phyloP scores from a whole-genome alignment of 2,329 filamentous ascomycete genomes.

The Scedosporium apiospermum region DNA sequence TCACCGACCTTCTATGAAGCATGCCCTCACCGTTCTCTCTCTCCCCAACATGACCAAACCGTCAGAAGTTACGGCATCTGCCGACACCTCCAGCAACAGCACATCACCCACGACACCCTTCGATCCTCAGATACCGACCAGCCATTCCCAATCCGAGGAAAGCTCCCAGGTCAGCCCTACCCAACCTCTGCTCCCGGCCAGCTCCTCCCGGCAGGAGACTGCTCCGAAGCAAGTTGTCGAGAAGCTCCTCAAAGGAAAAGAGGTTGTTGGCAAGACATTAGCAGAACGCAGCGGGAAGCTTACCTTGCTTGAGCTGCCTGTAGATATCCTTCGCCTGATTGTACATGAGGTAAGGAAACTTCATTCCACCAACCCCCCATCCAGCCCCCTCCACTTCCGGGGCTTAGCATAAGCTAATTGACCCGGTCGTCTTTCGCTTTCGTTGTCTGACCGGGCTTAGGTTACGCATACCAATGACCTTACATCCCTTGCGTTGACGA shows the following conservation, averaged over 20 bases:
- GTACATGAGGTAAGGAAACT: constrained; percentile 56
- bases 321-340: constrained; percentile 70
- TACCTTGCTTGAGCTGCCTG: constrained; percentile 62
- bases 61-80: background rate
- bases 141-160: background rate
- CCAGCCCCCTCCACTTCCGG: too few species aligned
- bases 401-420: constrained; percentile 5
- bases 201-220: background rate
- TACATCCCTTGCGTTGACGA: constrained; percentile 66
- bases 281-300: constrained; percentile 22
- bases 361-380: background rate
- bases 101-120: background rate
- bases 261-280: constrained; percentile 1
- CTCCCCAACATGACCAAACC: background rate
- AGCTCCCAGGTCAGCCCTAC: background rate
- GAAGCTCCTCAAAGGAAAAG: constrained; percentile 5
- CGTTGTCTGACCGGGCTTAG: constrained; percentile 27
- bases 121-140: background rate
- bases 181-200: background rate
- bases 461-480: constrained; percentile 75
- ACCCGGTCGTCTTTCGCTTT: background rate
- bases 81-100: background rate
- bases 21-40: background rate
- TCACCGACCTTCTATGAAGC: background rate
- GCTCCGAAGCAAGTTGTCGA: background rate